Conservation (phyloP, 2,329 filamentous ascomycete species). For the Colletotrichum sojae region DNA sequence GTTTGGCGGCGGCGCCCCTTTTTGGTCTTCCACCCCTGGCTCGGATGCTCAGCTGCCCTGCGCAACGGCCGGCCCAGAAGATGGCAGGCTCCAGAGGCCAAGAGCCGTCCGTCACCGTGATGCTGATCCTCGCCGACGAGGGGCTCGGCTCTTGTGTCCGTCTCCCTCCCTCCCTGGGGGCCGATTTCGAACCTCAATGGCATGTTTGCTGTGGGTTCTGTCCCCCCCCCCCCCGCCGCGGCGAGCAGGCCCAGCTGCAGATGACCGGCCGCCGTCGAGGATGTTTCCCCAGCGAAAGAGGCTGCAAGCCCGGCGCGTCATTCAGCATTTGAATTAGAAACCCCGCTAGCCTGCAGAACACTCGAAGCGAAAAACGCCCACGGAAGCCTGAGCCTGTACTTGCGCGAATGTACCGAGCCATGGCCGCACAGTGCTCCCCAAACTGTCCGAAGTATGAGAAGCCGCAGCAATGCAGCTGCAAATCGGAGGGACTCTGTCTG, state of each 20-base stretch:
- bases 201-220: slow-evolving; percentile 19
- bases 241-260: slow-evolving; percentile 9
- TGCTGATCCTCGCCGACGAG: slow-evolving; percentile 22
- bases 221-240: too few relatives aligned
- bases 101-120: background rate
- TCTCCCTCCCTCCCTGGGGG: background rate
- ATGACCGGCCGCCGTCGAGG: slow-evolving; percentile 1
- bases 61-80: slow-evolving; percentile 16
- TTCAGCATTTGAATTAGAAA: slow-evolving; percentile 21
- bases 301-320: slow-evolving; percentile 23
- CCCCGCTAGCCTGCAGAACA: slow-evolving; percentile 20
- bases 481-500: background rate
- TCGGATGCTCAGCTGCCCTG: slow-evolving; percentile 24
- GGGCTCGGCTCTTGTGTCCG: slow-evolving; percentile 8
- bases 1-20: slow-evolving; percentile 31
- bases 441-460: slow-evolving; percentile 6
- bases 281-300: slow-evolving; percentile 7
- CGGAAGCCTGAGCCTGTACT: background rate
- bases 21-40: slow-evolving; percentile 24
- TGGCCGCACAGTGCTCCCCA: slow-evolving; percentile 22
- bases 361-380: slow-evolving; percentile 2
- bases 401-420: slow-evolving; percentile 2
- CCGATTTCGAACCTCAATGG: slow-evolving; percentile 7
- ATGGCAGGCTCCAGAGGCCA: slow-evolving; percentile 13
- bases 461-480: background rate